Base-by-base conservation (phyloP, 371 early-diverging fungal species). In the Pancytospora philotis region DNA sequence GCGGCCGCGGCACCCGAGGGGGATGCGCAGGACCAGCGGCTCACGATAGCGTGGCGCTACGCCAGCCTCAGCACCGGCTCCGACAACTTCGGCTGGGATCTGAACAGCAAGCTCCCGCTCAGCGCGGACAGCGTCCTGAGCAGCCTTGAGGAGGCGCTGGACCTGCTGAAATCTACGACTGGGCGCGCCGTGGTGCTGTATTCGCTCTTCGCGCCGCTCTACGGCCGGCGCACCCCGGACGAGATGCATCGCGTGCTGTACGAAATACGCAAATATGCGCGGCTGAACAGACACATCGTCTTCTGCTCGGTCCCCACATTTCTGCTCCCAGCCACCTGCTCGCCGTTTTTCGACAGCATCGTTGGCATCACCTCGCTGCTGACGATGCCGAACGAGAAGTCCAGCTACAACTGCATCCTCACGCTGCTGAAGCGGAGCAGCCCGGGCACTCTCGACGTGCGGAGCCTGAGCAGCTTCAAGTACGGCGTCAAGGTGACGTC, bases 181-280 rank as follows among this genome's bases (percentile, higher is more conserved):
- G 31, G 10, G 22, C 13, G 8, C 3, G 4, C 8, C 19, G 16
- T 49, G 3, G 49, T 49, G 13, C 28, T 62, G 4, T 62, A 35
- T 49, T 52, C 53, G 6, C 3, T 62, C 4, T 62, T 62, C 32
- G 28, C 62, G 31, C 62, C 62, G 27, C 62, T 62, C 51, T 62
- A 49, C 30, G 3, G 10, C 19, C 6, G 25, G 31, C 27, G 28
- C 8, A 31, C 6, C 27, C 62, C 13, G 6, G 25, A 30, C 8
- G 6, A 62, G 30, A 59, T 59, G 8, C 10, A 16, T 59, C 10
- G 51, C 27, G 6, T 49, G 8, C 25, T 62, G 4, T 62, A 13
- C 51, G 31, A 38, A 25, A 56, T 62, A 8, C 41, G 37, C 41
- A 49, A 62, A 38, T 56, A 10, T 48, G 31, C 62, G 4, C 41